These are phyloP conservation scores for Trypanosoma lewisi DNA, from an alignment of 208 protist species.

Conservation along the genomic window DNA sequence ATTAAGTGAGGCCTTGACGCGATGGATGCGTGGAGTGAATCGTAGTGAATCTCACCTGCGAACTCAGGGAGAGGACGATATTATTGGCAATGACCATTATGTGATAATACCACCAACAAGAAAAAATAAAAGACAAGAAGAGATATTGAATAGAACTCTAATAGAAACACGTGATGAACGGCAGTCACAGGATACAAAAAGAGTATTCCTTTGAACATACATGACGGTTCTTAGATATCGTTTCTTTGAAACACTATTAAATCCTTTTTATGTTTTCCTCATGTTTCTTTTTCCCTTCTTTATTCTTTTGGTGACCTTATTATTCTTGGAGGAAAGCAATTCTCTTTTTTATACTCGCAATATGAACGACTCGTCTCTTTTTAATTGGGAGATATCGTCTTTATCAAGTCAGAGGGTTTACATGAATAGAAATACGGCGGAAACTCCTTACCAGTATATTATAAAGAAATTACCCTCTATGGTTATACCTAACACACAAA, in stretches of 20 bases:
- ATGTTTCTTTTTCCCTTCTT: neutral
- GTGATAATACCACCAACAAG: neutral
- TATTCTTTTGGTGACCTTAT: neutral
- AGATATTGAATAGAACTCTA: neutral
- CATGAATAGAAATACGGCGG: neutral
- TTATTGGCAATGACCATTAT: neutral
- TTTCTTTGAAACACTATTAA: constrained; percentile 12
- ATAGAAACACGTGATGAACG: neutral
- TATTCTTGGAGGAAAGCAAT: neutral
- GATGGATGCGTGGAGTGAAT: constrained; percentile 2
- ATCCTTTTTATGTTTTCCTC: neutral
- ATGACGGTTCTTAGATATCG: constrained; percentile 1
- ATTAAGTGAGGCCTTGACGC: constrained; percentile 20
- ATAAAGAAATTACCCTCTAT: neutral
- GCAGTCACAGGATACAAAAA: neutral
- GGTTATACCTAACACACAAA: constrained; percentile 1
- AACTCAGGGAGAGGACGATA: neutral
- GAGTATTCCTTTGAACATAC: neutral
- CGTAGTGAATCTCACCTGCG: neutral
- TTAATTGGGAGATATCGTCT: constrained; percentile 15
- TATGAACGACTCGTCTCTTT: neutral
- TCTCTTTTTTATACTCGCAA: neutral
- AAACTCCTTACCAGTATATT: constrained; percentile 7
- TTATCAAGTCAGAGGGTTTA: constrained; percentile 4
- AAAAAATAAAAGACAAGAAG: neutral